phyloP scores from a whole-genome alignment of 139 green algal species.

The Deuterostichococcus epilithicus region DNA sequence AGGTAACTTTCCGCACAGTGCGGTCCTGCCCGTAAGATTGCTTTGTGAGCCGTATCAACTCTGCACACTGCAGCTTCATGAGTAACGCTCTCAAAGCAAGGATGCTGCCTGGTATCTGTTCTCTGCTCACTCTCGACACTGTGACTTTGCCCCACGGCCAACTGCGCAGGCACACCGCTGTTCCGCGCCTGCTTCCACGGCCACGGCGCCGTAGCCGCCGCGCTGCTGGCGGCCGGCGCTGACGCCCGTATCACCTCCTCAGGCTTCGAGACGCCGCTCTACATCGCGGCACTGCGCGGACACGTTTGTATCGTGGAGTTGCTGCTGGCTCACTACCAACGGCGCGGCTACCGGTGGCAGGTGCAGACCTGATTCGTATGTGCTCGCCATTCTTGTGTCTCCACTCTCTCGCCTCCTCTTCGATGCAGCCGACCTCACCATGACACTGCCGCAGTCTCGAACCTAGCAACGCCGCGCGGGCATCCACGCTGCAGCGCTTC shows the following conservation, averaged over 20 bases:
- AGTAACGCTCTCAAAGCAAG: too few relatives aligned
- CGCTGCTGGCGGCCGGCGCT: constrained; percentile 57
- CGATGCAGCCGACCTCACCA: too few relatives aligned
- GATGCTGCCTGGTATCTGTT: too few relatives aligned
- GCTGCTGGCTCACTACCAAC: constrained; percentile 56
- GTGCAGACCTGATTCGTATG: constrained; percentile 12
- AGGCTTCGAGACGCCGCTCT: constrained; percentile 67
- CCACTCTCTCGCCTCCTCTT: too few relatives aligned
- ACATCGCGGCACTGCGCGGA: constrained; percentile 82
- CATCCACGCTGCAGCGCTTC: background rate
- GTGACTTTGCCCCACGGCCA: too few relatives aligned
- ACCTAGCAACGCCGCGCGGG: background rate
- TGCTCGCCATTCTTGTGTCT: too few relatives aligned
- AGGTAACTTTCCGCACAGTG: too few relatives aligned
- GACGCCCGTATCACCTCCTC: constrained; percentile 8
- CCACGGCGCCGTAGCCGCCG: constrained; percentile 16
- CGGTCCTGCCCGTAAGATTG: too few relatives aligned
- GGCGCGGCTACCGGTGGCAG: constrained; percentile 54
- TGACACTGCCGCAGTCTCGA: too few relatives aligned
- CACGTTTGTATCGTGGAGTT: constrained; percentile 53
- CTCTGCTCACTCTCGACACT: too few relatives aligned
- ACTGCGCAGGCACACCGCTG: constrained; percentile 60
- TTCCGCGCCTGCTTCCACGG: constrained; percentile 65
- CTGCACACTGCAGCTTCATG: too few relatives aligned
- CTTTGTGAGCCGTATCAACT: too few relatives aligned